Conservation (phyloP, 225 moss, liverwort and hornwort genomes). For the Marchantia polymorpha region DNA sequence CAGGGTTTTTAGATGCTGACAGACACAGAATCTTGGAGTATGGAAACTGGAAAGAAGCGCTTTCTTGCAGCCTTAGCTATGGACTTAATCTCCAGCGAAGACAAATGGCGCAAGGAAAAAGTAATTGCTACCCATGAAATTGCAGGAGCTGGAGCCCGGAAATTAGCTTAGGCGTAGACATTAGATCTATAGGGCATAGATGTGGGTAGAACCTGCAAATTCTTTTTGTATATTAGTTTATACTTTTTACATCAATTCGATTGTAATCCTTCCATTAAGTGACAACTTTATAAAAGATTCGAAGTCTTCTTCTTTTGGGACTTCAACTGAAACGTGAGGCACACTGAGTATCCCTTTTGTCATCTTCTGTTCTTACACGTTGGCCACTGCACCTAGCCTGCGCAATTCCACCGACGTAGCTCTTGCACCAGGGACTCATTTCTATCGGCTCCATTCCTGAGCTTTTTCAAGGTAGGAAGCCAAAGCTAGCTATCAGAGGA, state of each 20-base stretch:
- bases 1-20: slow-evolving; percentile 27
- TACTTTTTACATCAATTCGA: neutral
- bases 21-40: neutral
- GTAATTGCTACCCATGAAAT: neutral
- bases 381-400: too few relatives aligned
- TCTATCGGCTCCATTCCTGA: too few relatives aligned
- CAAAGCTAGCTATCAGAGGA: too few relatives aligned
- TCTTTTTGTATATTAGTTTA: slow-evolving; percentile 3
- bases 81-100: neutral
- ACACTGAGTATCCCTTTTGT: neutral
- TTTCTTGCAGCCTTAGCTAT: neutral
- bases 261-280: neutral
- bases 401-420: too few relatives aligned
- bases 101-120: neutral
- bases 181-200: neutral
- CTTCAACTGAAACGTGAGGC: neutral
- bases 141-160: neutral
- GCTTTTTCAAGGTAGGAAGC: too few relatives aligned
- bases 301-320: neutral
- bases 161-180: neutral
- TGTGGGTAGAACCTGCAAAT: slow-evolving; percentile 8
- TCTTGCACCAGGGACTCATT: too few relatives aligned
- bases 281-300: neutral
- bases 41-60: too few relatives aligned
- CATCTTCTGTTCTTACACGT: too few relatives aligned